These are phyloP conservation scores for Penicillium waksmanii DNA, from an alignment of 495 filamentous ascomycete genomes.

Conservation along the genomic window DNA sequence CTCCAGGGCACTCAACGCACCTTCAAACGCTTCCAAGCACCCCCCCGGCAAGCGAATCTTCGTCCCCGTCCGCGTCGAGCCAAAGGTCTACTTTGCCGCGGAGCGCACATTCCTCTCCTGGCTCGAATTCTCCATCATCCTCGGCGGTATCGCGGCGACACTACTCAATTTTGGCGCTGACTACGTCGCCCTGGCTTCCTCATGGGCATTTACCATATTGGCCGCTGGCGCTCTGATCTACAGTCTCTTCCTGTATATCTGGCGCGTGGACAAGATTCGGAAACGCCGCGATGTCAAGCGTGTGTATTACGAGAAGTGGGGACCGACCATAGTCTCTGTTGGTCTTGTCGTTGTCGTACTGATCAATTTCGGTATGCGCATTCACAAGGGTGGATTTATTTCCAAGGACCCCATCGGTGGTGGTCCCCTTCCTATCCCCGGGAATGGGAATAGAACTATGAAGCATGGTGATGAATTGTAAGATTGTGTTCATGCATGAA, in stretches of 20 bases:
- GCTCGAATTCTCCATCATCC: slow-evolving; percentile 95
- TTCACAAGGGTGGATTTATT: slow-evolving; percentile 41
- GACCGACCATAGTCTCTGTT: slow-evolving; percentile 78
- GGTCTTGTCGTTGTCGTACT: slow-evolving; percentile 72
- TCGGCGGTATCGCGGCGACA: slow-evolving; percentile 88
- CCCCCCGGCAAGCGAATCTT: slow-evolving; percentile 91
- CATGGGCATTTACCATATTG: slow-evolving; percentile 79
- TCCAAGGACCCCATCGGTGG: slow-evolving; percentile 16
- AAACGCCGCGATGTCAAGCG: slow-evolving; percentile 73
- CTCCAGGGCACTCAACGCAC: slow-evolving; percentile 55
- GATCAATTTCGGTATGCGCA: slow-evolving; percentile 69
- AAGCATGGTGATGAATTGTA: slow-evolving; percentile 7
- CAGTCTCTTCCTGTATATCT: slow-evolving; percentile 79
- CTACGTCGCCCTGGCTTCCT: slow-evolving; percentile 61
- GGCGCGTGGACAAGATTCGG: slow-evolving; percentile 82
- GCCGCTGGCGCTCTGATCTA: slow-evolving; percentile 77
- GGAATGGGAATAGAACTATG: neutral
- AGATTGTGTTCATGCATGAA: neutral
- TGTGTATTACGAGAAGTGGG: slow-evolving; percentile 84
- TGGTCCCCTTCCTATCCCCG: slow-evolving; percentile 5
- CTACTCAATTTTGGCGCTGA: slow-evolving; percentile 83
- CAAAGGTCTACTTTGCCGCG: slow-evolving; percentile 95
- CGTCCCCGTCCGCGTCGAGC: slow-evolving; percentile 93
- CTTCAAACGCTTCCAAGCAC: slow-evolving; percentile 75
- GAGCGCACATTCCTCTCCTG: slow-evolving; percentile 96